Evolutionary conservation across 495 filamentous ascomycete genomes (phyloP), one percentile per base, ranked within the genome.

Genomic region (Penicillium cataractarum): DNA sequence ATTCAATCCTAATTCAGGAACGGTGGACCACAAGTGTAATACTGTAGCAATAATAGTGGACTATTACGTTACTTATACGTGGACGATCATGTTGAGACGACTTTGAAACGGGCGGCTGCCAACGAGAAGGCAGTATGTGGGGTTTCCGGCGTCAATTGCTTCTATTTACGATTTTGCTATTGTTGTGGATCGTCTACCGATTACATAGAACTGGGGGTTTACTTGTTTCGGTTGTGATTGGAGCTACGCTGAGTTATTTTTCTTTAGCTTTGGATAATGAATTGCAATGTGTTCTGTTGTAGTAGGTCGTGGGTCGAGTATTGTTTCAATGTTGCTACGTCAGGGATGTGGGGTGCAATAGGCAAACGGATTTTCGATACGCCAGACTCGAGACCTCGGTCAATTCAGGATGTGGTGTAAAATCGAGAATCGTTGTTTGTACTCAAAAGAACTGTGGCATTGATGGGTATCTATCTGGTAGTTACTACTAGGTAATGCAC

Each of bases 281-380:
- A n/a, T n/a, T n/a, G n/a, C 19, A 10, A 44, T 22, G 8, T 8
- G 5, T 21, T 42, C 8, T 39, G 4, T 46, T 22, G 12, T 24
- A 17, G 24, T 49, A 10, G 12, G 21, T 40, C 21, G 35, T 44
- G 19, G 19, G 40, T 44, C 40, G 19, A 44, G 40, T 40, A 17
- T 37, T n/a, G 33, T 39, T 4, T 37, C 13, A 22, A 57, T n/a
- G 12, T 26, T 1, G 46, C 13, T 10, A 27, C 27, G 46, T 49
- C 22, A 29, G 46, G 17, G 13, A 50, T 29, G 46, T 50, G 46
- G 39, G 55, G 27, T 37, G 50, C 22, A 66, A 65, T 52, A 29
- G 58, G 58, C 63, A 61, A 48, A 46, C 62, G 26, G 52, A 57
- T 62, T 62, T 31, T n/a, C 39, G 48, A 55, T 61, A 48, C 50